A percentile compares a stretch with the other conserved stretches of the same genome.
Conservation (phyloP, 2,329 filamentous ascomycete species). For the Trichoderma guizhouense region DNA sequence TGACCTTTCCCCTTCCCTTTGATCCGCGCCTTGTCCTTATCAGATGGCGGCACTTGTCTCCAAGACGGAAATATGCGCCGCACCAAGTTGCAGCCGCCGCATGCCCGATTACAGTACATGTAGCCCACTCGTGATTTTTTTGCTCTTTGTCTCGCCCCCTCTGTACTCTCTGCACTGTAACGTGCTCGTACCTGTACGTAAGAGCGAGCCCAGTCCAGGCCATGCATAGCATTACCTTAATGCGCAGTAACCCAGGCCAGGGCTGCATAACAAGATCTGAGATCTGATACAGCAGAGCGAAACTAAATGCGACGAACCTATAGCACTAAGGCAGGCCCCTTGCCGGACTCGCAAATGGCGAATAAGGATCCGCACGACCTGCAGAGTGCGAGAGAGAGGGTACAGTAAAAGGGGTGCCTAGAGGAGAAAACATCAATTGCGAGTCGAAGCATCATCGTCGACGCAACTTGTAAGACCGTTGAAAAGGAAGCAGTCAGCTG, state of each 20-base stretch:
- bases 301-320: background rate
- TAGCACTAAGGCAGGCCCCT: conserved; percentile 8
- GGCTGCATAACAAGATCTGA: conserved; percentile 13
- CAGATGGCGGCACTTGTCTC: background rate
- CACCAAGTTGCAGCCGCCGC: background rate
- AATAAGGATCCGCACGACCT: background rate
- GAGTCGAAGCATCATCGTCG: background rate
- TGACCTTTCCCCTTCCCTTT: background rate
- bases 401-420: background rate
- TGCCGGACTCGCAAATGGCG: background rate
- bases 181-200: background rate
- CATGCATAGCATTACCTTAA: background rate
- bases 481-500: background rate
- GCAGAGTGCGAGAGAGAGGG: background rate
- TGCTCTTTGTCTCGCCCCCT: background rate
- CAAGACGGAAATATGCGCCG: background rate
- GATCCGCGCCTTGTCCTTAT: background rate
- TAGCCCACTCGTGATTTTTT: background rate
- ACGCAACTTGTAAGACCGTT: background rate
- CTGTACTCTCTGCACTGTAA: background rate
- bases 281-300: conserved; percentile 9
- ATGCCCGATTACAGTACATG: background rate
- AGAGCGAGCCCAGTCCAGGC: background rate
- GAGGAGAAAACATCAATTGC: background rate
- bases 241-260: background rate